phyloP scores from a whole-genome alignment of 2,329 filamentous ascomycete genomes.

The Cladosporium colombiae region DNA sequence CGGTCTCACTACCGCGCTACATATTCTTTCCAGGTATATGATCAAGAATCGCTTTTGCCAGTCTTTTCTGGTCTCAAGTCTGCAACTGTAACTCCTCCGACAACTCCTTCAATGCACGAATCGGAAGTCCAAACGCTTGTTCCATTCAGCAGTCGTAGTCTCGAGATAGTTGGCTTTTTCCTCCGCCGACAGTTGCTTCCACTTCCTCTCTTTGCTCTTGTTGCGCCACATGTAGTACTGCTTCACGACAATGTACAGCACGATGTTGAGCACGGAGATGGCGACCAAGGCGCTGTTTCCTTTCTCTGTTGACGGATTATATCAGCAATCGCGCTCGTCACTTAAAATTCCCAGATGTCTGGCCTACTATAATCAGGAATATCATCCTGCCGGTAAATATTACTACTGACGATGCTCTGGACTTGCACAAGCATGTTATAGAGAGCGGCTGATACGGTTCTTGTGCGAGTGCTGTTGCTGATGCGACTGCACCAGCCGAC shows the following conservation, averaged over 20 bases:
- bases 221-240: slow-evolving; percentile 10
- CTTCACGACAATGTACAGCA: slow-evolving; percentile 25
- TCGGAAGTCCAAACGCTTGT: slow-evolving; percentile 40
- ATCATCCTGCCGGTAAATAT: slow-evolving; percentile 44
- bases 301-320: not conserved
- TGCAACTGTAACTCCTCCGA: not conserved
- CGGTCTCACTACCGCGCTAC: not conserved
- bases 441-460: slow-evolving; percentile 43
- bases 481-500: slow-evolving; percentile 46
- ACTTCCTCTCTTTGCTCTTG: slow-evolving; percentile 44
- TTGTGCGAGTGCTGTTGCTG: slow-evolving; percentile 43
- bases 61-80: not conserved
- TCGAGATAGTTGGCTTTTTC: slow-evolving; percentile 52
- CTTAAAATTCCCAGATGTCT: not conserved
- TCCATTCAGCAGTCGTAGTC: slow-evolving; percentile 37
- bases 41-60: not conserved
- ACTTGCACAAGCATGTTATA: slow-evolving; percentile 45
- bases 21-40: not conserved
- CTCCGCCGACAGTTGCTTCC: slow-evolving; percentile 51
- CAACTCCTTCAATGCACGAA: not conserved
- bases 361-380: not conserved
- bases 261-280: not conserved
- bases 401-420: slow-evolving; percentile 46
- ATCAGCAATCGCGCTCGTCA: not conserved
- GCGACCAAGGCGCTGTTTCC: not conserved